Percentiles rank a stretch among this genome's conserved stretches.
Conservation (phyloP, 768 basidiomycete genomes). For the Pluteus cervinus region DNA sequence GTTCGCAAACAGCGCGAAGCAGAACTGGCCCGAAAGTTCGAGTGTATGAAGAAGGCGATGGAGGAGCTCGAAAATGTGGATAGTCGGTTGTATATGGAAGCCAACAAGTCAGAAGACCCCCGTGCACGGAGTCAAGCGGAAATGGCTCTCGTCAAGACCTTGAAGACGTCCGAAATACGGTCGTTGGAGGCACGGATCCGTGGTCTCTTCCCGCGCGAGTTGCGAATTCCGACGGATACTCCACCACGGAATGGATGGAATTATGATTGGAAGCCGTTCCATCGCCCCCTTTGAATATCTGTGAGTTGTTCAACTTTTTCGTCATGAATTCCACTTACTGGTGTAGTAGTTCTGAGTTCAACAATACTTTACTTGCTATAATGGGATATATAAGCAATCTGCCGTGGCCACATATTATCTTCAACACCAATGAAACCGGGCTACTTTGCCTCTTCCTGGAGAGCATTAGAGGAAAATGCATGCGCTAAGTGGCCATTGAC, state of each 20-base stretch:
- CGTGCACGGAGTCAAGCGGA: conserved; percentile 52
- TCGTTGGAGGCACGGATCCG: conserved; percentile 72
- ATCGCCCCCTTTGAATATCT: conserved; percentile 47
- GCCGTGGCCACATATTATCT: too few relatives aligned
- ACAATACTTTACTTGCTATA: too few relatives aligned
- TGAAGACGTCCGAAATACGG: conserved; percentile 61
- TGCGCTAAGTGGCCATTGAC: too few relatives aligned
- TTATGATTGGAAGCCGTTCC: conserved; percentile 75
- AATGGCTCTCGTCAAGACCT: conserved; percentile 49
- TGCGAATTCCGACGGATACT: conserved; percentile 82
- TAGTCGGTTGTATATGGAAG: conserved; percentile 55
- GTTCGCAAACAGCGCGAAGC: conserved; percentile 61
- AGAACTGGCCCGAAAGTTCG: conserved; percentile 72
- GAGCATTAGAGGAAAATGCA: too few relatives aligned
- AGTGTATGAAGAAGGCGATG: conserved; percentile 82
- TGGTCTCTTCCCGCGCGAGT: conserved; percentile 83
- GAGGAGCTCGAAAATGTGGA: conserved; percentile 66
- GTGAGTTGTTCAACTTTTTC: too few relatives aligned
- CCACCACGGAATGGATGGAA: conserved; percentile 79
- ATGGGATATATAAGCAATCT: too few relatives aligned
- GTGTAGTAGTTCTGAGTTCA: too few relatives aligned
- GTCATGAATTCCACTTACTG: too few relatives aligned
- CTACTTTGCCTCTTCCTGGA: too few relatives aligned
- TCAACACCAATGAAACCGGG: too few relatives aligned
- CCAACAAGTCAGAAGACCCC: conserved; percentile 73